Evolutionary conservation across 2,329 filamentous ascomycete genomes (phyloP), one percentile per base, ranked within the genome.

Genomic region (Alternaria tenuissima): DNA sequence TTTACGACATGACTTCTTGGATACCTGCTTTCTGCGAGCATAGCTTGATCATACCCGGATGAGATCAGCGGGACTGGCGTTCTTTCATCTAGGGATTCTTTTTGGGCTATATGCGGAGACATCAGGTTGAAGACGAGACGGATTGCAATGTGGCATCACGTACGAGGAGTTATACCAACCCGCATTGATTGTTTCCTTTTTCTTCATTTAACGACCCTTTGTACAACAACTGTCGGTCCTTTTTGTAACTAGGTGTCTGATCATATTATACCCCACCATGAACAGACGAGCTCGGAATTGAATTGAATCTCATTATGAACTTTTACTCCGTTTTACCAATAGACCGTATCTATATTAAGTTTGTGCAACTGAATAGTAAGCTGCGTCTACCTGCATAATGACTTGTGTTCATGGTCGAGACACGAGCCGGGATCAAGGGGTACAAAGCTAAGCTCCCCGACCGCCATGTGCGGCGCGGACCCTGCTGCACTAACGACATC

Each of bases 11-110:
- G 63, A 68, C 59, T 63, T 68, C 55, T 65, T 67, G 48, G 60
- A 62, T 55, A 63, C 61, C 65, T 66, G 67, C 70, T 47, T 62
- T 70, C 64, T 69, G 69, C 66, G 65, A 68, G 72, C 71, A 73
- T 69, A 58, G 61, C 52, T 69, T 68, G 65, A 63, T 70, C 69
- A 63, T 57, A 56, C 64, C 63, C 59, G 61, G 64, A 67, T 61
- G 64, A 55, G 14, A 63, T 63, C 56, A 63, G 62, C 51, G 61
- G 63, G 62, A 62, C 62, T 64, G 72, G 71, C 70, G 69, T 74
- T 71, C 58, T 55, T 60, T 55, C 53, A 66, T 58, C 57, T 57
- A 54, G 64, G 65, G 42, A 52, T 55, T 34, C 39, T 56, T 62
- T 39, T 59, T 56, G 55, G 49, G 57, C 47, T 51, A 59, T 53